Percentiles rank a stretch among this genome's conserved stretches.
These are phyloP conservation scores for Sporisorium scitamineum DNA, from an alignment of 1,284 basidiomycete genomes.

Conservation along the genomic window DNA sequence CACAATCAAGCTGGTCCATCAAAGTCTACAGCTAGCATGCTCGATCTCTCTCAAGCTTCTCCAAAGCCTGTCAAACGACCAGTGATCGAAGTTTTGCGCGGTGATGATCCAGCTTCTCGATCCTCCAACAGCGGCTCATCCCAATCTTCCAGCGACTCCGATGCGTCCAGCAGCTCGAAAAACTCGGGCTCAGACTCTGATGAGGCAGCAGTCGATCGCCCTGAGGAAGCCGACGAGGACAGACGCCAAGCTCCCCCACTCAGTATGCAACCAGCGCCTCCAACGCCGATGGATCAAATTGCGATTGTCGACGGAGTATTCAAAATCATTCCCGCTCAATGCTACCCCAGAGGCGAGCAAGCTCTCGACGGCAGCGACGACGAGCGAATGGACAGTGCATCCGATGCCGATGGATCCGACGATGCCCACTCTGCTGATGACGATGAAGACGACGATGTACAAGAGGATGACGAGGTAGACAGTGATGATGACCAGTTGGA, in stretches of 20 bases:
- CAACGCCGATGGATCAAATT: slow-evolving; percentile 36
- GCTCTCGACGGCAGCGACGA: slow-evolving; percentile 5
- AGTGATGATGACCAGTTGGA: slow-evolving; percentile 16
- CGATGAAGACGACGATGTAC: slow-evolving; percentile 5
- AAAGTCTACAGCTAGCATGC: slow-evolving; percentile 11
- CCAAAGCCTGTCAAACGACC: slow-evolving; percentile 20
- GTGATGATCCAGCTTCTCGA: not conserved
- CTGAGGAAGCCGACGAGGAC: not conserved
- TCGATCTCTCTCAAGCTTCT: slow-evolving; percentile 20
- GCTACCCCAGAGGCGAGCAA: not conserved
- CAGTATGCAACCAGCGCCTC: slow-evolving; percentile 2
- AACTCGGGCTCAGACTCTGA: slow-evolving; percentile 10
- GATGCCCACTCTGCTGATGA: slow-evolving; percentile 8
- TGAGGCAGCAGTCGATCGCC: not conserved
- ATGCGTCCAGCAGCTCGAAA: slow-evolving; percentile 1
- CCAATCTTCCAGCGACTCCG: slow-evolving; percentile 2
- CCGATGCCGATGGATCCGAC: not conserved
- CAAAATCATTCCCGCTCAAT: slow-evolving; percentile 26
- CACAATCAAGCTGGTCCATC: slow-evolving; percentile 12
- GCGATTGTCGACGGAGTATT: slow-evolving; percentile 37
- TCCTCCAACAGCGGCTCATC: slow-evolving; percentile 12
- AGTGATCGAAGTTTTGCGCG: slow-evolving; percentile 30
- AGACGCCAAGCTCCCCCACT: not conserved
- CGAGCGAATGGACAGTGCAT: slow-evolving; percentile 6
- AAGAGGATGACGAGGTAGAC: slow-evolving; percentile 1